Percentiles rank a stretch among this genome's conserved stretches.
Conservation (phyloP, 768 basidiomycete species). For the Tulasnella sp. region DNA sequence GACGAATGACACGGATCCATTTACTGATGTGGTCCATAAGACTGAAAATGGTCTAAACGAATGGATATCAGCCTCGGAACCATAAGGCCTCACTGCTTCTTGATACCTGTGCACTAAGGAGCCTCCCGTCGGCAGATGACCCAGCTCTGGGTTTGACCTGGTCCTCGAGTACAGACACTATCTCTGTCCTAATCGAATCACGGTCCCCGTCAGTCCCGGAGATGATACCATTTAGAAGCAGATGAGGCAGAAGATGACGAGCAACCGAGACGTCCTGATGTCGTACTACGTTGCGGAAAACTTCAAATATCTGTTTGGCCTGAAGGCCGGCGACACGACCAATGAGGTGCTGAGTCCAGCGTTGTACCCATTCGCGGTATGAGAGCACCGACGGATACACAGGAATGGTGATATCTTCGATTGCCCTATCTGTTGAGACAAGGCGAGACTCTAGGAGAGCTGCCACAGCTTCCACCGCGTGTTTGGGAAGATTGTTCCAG, state of each 20-base stretch:
- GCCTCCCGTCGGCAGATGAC: slow-evolving; percentile 63
- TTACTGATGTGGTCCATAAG: slow-evolving; percentile 89
- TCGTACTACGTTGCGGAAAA: slow-evolving; percentile 65
- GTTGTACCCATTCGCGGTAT: slow-evolving; percentile 93
- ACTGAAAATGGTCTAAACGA: slow-evolving; percentile 71
- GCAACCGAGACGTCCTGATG: slow-evolving; percentile 94
- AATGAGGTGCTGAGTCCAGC: slow-evolving; percentile 78
- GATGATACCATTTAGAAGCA: slow-evolving; percentile 75
- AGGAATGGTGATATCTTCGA: slow-evolving; percentile 40
- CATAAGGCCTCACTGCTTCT: not conserved
- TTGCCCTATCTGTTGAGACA: slow-evolving; percentile 36
- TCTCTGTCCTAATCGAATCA: slow-evolving; percentile 57
- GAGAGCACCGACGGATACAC: slow-evolving; percentile 68
- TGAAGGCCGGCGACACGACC: slow-evolving; percentile 43
- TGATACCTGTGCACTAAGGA: slow-evolving; percentile 84
- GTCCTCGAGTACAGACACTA: slow-evolving; percentile 73
- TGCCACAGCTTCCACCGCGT: slow-evolving; percentile 74
- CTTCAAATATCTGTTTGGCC: slow-evolving; percentile 61
- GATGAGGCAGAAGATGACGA: slow-evolving; percentile 79
- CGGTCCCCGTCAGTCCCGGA: slow-evolving; percentile 56
- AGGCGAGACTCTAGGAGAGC: slow-evolving; percentile 69
- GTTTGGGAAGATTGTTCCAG: slow-evolving; percentile 72
- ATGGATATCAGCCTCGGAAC: not conserved
- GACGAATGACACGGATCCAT: slow-evolving; percentile 70
- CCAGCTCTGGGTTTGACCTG: slow-evolving; percentile 56